These are phyloP conservation scores for Suzukiozyma palmioleophila DNA, from an alignment of 1,139 yeast genomes.

Conservation along the genomic window DNA sequence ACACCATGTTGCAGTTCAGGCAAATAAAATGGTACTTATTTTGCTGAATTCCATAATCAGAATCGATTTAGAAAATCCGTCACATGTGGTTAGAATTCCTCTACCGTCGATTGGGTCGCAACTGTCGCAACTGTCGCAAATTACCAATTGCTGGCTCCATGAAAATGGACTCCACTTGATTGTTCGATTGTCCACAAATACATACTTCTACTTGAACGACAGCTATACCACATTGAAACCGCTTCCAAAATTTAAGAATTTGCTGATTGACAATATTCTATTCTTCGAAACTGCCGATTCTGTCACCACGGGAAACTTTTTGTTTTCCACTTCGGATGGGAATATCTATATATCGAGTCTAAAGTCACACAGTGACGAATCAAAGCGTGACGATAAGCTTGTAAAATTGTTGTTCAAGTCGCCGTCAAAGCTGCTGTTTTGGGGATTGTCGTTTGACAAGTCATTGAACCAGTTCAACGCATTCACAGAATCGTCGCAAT, in stretches of 20 bases:
- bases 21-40: slow-evolving; percentile 34
- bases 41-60: slow-evolving; percentile 19
- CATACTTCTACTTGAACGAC: slow-evolving; percentile 29
- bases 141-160: slow-evolving; percentile 35
- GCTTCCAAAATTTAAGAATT: slow-evolving; percentile 28
- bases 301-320: slow-evolving; percentile 23
- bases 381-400: slow-evolving; percentile 36
- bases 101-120: slow-evolving; percentile 17
- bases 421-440: slow-evolving; percentile 8
- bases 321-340: slow-evolving; percentile 29
- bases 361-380: slow-evolving; percentile 21
- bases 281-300: slow-evolving; percentile 13
- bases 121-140: slow-evolving; percentile 4
- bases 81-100: slow-evolving; percentile 26
- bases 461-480: slow-evolving; percentile 22
- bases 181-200: slow-evolving; percentile 20
- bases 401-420: slow-evolving; percentile 25
- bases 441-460: slow-evolving; percentile 22
- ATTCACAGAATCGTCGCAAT: slow-evolving; percentile 14
- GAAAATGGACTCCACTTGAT: slow-evolving; percentile 36
- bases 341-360: slow-evolving; percentile 23
- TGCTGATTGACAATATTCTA: slow-evolving; percentile 22
- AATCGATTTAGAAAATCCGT: slow-evolving; percentile 37
- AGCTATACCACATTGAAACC: slow-evolving; percentile 29
- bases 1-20: slow-evolving; percentile 22